Base-by-base conservation (phyloP, 805 yeast genomes). In the Nakazawaea wyomingensis region DNA sequence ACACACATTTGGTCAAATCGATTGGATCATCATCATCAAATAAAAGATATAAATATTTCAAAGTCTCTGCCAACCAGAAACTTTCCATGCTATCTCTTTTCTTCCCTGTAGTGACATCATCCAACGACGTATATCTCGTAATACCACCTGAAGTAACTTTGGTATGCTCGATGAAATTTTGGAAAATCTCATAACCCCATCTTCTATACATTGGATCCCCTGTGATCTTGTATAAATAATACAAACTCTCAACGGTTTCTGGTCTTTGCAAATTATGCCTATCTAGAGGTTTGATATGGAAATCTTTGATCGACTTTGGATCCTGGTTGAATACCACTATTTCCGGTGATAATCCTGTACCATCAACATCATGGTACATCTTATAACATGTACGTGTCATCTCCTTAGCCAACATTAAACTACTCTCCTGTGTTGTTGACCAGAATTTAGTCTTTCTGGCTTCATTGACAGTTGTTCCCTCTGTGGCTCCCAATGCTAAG, bases 1-100 rank as follows among this genome's bases (percentile, higher is more conserved):
- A 87, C 5, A 90, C 88, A 42, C 80, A 74, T 45, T 80, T 64
- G 37, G 76, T 76, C 51, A 89, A 65, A 24, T 90, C 88, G 49
- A 85, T 63, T 43, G 78, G 71, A 48, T 74, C 68, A 14, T 71
- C 70, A 52, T 78, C 80, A 30, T 53, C 50, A 62, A 88, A 88
- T 49, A 88, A 65, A 44, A 87, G 63, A 55, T 86, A 86, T 32
- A 89, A 68, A 62, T 89, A 90, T 62, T 90, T 90, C 57, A 90
- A 72, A 3, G 97, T 90, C 60, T 90, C 96, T 2, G 96, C 90
- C 39, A 86, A 70, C 97, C 97, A 90, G 69, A 87, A 88, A 17
- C 95, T 82, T 62, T 89, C 96, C 78, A 85, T 76, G 56, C 85
- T 86, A 61, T 90, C 93, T 42, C 72, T 63, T 48, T 59, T 60